A percentile compares a stretch with the other conserved stretches of the same genome.
These are phyloP conservation scores for Sphagnum contortum DNA, from an alignment of 225 moss, liverwort and hornwort species.

Conservation along the genomic window DNA sequence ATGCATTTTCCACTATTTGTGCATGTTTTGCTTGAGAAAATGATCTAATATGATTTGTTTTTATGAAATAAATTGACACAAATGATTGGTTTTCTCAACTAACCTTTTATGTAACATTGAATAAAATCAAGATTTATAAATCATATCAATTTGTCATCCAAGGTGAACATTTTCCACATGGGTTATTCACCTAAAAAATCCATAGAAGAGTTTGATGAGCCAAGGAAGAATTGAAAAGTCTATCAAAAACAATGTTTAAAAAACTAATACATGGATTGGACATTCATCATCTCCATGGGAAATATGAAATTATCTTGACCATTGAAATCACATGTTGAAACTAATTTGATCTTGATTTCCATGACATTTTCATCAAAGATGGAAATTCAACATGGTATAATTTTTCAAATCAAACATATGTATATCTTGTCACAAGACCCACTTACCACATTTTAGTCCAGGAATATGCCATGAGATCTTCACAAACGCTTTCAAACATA, in stretches of 20 bases:
- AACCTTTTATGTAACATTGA: too few species aligned
- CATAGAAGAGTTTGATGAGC: slow-evolving; percentile 61
- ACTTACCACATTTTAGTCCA: too few species aligned
- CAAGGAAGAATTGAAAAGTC: slow-evolving; percentile 55
- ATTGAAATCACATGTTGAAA: not conserved
- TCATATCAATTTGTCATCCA: too few species aligned
- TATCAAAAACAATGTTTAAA: slow-evolving; percentile 51
- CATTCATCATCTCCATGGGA: too few species aligned
- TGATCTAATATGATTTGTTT: too few species aligned
- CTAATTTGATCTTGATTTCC: slow-evolving; percentile 89
- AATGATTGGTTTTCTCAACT: not conserved
- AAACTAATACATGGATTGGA: not conserved
- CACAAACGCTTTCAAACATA: not conserved
- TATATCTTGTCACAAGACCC: slow-evolving; percentile 44
- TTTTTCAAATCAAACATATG: slow-evolving; percentile 92
- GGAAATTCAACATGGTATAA: slow-evolving; percentile 80
- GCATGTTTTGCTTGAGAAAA: too few species aligned
- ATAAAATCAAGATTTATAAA: too few species aligned
- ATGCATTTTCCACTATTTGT: too few species aligned
- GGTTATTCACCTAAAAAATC: slow-evolving; percentile 43
- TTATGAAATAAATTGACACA: too few species aligned
- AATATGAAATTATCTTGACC: too few species aligned
- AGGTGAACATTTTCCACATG: not conserved
- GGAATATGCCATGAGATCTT: not conserved
- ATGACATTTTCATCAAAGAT: slow-evolving; percentile 85